Conservation (phyloP, 345 rosid genomes). For the Raphanus raphanistrum region DNA sequence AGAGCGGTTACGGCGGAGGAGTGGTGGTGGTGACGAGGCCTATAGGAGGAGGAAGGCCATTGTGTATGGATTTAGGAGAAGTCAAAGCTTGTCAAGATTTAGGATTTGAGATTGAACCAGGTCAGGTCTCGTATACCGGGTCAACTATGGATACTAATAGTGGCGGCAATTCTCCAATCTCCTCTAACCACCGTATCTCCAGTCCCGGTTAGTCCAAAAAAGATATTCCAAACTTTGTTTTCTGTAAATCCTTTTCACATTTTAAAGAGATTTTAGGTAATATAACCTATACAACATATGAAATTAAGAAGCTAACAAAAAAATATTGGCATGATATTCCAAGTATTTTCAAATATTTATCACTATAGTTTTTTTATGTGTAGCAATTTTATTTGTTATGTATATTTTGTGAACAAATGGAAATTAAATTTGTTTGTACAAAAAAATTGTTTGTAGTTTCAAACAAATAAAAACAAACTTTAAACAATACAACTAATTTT, state of each 20-base stretch:
- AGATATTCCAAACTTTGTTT: not conserved
- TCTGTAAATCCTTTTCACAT: not conserved
- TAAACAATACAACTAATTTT: not conserved
- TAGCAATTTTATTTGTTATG: not conserved
- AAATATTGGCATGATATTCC: not conserved
- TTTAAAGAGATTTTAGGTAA: not conserved
- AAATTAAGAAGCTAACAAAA: not conserved
- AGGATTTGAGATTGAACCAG: conserved; percentile 83
- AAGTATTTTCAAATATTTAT: not conserved
- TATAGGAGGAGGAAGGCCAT: conserved; percentile 69
- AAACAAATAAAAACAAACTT: not conserved
- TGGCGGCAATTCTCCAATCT: conserved; percentile 85
- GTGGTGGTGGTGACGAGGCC: conserved; percentile 84
- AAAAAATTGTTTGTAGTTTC: not conserved
- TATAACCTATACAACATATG: not conserved
- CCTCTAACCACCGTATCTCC: conserved; percentile 86
- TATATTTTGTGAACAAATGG: not conserved
- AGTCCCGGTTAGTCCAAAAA: conserved; percentile 68
- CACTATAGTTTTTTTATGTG: not conserved
- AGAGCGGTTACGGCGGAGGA: conserved; percentile 45
- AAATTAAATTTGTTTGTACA: not conserved
- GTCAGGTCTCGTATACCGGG: conserved; percentile 46
- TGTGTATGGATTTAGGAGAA: conserved; percentile 93
- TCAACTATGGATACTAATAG: conserved; percentile 73
- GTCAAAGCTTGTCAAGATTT: conserved; percentile 89